Base-by-base conservation (phyloP, 768 basidiomycete species). In the Tulasnella sp. region DNA sequence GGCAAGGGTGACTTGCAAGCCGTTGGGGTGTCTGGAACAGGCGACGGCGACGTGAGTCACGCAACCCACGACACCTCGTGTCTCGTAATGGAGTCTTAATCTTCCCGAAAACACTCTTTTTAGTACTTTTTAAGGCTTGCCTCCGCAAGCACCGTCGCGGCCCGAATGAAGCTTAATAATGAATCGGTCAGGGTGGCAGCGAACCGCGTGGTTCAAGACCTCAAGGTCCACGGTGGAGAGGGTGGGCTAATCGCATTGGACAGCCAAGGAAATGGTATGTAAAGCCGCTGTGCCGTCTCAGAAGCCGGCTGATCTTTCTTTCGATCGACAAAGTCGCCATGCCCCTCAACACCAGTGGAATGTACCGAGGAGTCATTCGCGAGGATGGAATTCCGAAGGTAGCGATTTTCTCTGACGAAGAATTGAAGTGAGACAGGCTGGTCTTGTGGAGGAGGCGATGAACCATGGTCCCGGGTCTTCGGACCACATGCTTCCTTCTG, bases 231-330 rank as follows among this genome's bases (percentile, higher is more conserved):
- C 36, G 91, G 88, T 12, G 93, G 92, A 1, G 79, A 86, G 8
- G 93, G 93, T 25, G 93, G 93, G 1, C 85, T 93, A 64, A 91
- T 95, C 76, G 91, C 89, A 0, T 81, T 94, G 22, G 92, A 94
- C 81, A 83, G 83, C 71, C 80, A 85, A 17, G 92, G 92, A n/a
- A 89, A 91, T 79, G 88, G 92, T 91, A 76, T 78, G 86, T 80
- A 1, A 15, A 12, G 17, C 22, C 14, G 36, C 36, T 19, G 37
- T 70, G 69, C 69, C 37, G 69, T 9, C 69, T 38, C 36, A 70
- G 69, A 39, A 70, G 69, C 37, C 31, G 22, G 67, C 39, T 52
- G 40, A 71, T 37, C 17, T 39, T 31, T 3, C 36, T 14, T 49
- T 76, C 45, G 72, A 45, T 72, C 77, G 67, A 70, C 45, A n/a